Percentiles rank a stretch among this genome's conserved stretches.
Conservation (phyloP, 306 rosid genomes). For the Macrotyloma uniflorum region DNA sequence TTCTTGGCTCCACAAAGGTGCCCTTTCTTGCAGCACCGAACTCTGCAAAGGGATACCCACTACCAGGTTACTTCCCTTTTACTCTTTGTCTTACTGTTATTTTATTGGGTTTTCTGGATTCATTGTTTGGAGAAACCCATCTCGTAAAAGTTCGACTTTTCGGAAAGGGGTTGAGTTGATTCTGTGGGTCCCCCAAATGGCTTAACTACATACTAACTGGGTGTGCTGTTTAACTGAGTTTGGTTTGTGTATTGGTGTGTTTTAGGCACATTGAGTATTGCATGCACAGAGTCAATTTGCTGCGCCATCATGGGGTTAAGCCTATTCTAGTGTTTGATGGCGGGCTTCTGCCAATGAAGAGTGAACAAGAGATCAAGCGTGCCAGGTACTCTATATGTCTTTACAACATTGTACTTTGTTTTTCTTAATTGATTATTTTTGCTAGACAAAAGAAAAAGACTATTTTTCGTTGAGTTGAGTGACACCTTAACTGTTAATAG, state of each 20-base stretch:
- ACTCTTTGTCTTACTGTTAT: not conserved
- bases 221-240: not conserved
- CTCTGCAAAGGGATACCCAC: slow-evolving; percentile 86
- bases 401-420: not conserved
- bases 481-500: slow-evolving; percentile 1
- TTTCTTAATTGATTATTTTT: not conserved
- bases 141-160: not conserved
- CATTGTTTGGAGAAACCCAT: not conserved
- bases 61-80: slow-evolving; percentile 54
- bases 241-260: slow-evolving; percentile 30
- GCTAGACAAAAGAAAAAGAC: not conserved
- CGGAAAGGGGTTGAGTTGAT: not conserved
- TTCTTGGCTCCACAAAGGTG: slow-evolving; percentile 98
- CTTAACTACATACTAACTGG: not conserved
- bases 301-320: slow-evolving; percentile 75
- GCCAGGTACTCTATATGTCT: slow-evolving; percentile 53
- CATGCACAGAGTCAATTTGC: slow-evolving; percentile 86
- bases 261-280: slow-evolving; percentile 92
- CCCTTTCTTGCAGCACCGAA: slow-evolving; percentile 85
- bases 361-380: slow-evolving; percentile 91
- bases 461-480: not conserved
- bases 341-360: slow-evolving; percentile 92
- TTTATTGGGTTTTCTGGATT: not conserved
- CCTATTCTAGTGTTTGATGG: slow-evolving; percentile 96
- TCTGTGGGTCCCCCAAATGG: not conserved